Conservation (phyloP, 2,329 filamentous ascomycete genomes). For the Xylariomycetidae sp. region DNA sequence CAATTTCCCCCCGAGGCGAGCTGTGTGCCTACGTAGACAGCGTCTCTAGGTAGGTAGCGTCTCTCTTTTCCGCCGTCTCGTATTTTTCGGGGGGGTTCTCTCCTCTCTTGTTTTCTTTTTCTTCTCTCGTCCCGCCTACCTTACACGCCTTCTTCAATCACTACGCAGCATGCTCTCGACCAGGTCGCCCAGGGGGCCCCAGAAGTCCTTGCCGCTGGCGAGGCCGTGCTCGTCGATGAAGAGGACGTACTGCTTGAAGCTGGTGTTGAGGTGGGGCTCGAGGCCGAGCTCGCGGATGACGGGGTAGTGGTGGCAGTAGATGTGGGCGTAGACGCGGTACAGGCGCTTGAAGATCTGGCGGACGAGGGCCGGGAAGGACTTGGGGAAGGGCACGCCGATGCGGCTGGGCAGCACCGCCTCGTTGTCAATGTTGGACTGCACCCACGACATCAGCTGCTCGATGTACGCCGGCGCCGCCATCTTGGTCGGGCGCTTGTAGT, state of each 20-base stretch:
- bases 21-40: too few relatives aligned
- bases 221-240: slow-evolving; percentile 96
- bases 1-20: too few relatives aligned
- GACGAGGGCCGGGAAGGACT: slow-evolving; percentile 81
- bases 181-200: slow-evolving; percentile 89
- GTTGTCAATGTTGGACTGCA: slow-evolving; percentile 92
- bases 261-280: slow-evolving; percentile 96
- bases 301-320: slow-evolving; percentile 99
- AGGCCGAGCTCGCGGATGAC: slow-evolving; percentile 92
- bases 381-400: slow-evolving; percentile 92
- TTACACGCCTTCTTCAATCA: slow-evolving; percentile 51
- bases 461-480: slow-evolving; percentile 98
- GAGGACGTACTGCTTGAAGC: slow-evolving; percentile 98
- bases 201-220: slow-evolving; percentile 93
- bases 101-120: too few relatives aligned
- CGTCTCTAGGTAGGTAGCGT: too few relatives aligned
- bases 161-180: slow-evolving; percentile 97
- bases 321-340: slow-evolving; percentile 97
- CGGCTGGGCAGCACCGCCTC: slow-evolving; percentile 91
- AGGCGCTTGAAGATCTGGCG: slow-evolving; percentile 98
- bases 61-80: too few relatives aligned
- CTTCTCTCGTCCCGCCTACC: too few relatives aligned
- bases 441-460: slow-evolving; percentile 96
- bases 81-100: too few relatives aligned
- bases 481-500: slow-evolving; percentile 94